Evolutionary conservation across 495 filamentous ascomycete genomes (phyloP).

Genomic region (Bombardia bombarda): DNA sequence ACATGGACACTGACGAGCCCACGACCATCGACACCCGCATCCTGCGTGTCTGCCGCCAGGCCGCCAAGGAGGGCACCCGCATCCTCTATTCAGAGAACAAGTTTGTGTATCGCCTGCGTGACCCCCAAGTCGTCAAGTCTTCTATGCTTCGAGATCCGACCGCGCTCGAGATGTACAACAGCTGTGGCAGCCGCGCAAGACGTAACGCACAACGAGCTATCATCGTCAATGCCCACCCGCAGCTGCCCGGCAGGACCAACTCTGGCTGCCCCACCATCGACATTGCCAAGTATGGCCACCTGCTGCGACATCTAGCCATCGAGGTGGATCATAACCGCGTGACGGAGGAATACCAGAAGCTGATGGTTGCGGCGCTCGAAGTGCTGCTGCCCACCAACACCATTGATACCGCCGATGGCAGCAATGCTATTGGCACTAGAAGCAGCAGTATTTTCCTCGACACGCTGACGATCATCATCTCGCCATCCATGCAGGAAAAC

Average conservation of each 20-base stretch:
- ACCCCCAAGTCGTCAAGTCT: conserved; percentile 9
- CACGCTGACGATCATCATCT: conserved; percentile 24
- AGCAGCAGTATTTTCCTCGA: conserved; percentile 18
- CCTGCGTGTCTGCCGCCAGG: conserved; percentile 19
- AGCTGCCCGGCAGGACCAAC: no score
- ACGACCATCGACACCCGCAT: conserved; percentile 20
- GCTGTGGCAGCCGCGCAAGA: neutral
- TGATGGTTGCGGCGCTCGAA: conserved; percentile 16
- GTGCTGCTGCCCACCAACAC: neutral
- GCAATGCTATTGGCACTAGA: neutral
- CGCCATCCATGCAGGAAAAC: neutral
- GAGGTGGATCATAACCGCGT: conserved; percentile 27
- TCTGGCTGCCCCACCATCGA: conserved; percentile 14
- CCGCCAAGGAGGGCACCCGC: conserved; percentile 18
- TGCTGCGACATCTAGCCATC: conserved; percentile 29
- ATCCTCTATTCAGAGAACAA: conserved; percentile 34
- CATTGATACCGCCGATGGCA: neutral
- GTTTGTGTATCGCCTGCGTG: conserved; percentile 32
- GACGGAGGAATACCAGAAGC: conserved; percentile 10
- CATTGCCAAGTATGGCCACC: conserved; percentile 24
- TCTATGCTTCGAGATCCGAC: neutral
- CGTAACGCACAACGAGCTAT: no score
- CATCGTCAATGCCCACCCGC: no score
- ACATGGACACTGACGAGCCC: neutral
- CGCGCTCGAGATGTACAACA: neutral